These are phyloP conservation scores for Acanthamoeba castellanii DNA, from an alignment of 208 protist species.

Conservation along the genomic window DNA sequence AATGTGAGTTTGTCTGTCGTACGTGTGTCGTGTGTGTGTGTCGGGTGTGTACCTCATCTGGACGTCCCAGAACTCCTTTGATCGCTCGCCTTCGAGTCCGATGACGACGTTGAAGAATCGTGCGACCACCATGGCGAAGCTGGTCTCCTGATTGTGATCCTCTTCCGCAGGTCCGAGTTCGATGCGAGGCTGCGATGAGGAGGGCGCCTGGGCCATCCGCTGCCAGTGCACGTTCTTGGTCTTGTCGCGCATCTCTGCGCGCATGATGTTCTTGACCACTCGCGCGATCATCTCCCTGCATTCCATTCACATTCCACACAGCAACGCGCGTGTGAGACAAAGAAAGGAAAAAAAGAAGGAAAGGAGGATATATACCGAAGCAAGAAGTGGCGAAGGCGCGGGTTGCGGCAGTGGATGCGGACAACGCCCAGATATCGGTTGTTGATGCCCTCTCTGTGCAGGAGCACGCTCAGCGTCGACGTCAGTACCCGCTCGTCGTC, in stretches of 20 bases:
- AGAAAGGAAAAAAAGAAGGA: background rate
- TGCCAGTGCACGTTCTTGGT: conserved; percentile 58
- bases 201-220: background rate
- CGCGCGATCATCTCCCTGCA: conserved; percentile 71
- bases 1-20: background rate
- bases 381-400: conserved; percentile 48
- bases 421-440: conserved; percentile 71
- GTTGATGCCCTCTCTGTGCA: conserved; percentile 72
- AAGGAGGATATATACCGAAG: conserved; percentile 20
- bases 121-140: conserved; percentile 62
- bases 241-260: conserved; percentile 66
- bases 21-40: background rate
- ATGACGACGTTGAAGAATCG: conserved; percentile 73
- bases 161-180: conserved; percentile 32
- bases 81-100: conserved; percentile 61
- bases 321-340: background rate
- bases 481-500: conserved; percentile 28
- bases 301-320: background rate
- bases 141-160: conserved; percentile 32
- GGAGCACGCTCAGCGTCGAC: conserved; percentile 53
- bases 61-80: conserved; percentile 53
- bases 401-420: conserved; percentile 60
- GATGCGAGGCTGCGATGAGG: background rate
- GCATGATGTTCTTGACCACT: conserved; percentile 70
- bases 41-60: conserved; percentile 3